Conservation (phyloP, 352 stramenopile species). For the Elongisporangium undulatum region DNA sequence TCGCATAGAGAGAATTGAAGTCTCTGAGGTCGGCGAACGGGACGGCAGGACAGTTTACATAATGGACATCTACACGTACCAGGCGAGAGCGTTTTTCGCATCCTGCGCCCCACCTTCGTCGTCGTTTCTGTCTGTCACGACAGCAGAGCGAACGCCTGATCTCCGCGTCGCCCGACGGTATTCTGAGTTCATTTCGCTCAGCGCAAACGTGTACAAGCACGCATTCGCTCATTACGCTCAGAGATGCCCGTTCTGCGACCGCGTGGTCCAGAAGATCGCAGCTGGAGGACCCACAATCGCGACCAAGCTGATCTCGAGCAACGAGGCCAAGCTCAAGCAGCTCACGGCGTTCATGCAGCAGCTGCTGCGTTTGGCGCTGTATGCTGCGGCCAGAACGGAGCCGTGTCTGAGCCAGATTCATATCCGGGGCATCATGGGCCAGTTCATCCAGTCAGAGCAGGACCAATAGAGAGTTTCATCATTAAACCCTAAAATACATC, state of each 20-base stretch:
- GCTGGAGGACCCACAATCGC: background rate
- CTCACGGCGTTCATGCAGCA: background rate
- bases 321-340: background rate
- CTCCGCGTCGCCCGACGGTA: conserved; percentile 52
- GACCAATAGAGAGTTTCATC: too few relatives aligned
- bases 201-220: background rate
- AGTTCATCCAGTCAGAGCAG: background rate
- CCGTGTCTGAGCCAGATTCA: background rate
- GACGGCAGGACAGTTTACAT: conserved; percentile 45
- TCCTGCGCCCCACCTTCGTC: conserved; percentile 5
- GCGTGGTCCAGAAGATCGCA: background rate
- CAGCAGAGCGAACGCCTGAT: conserved; percentile 23
- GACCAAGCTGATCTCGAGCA: background rate
- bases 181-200: conserved; percentile 33
- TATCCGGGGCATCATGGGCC: background rate
- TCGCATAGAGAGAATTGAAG: conserved; percentile 43
- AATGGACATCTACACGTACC: conserved; percentile 47
- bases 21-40: conserved; percentile 31
- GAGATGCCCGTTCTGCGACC: background rate
- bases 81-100: conserved; percentile 3
- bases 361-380: background rate
- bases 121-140: background rate
- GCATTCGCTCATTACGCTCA: background rate
- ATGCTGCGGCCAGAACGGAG: background rate
- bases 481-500: background rate